A percentile compares a stretch with the other conserved stretches of the same genome.
Conservation (phyloP, 306 rosid genomes). For the Morella rubra region DNA sequence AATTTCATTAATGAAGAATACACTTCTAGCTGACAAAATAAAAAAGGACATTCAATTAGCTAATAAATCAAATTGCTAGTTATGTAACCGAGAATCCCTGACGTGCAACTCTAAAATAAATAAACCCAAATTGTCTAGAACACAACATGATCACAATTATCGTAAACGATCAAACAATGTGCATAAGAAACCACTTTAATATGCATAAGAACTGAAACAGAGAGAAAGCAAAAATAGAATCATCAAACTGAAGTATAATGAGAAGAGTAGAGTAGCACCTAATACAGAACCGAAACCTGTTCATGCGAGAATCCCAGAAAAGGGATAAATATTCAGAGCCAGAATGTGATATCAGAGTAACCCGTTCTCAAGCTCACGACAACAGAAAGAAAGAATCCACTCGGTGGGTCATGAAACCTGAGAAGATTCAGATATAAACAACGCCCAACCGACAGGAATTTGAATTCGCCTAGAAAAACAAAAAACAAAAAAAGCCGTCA, state of each 20-base stretch:
- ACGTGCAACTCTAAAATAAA: neutral
- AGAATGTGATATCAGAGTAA: slow-evolving; percentile 23
- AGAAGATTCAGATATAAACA: slow-evolving; percentile 23
- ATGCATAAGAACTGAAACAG: neutral
- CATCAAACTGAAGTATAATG: neutral
- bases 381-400: slow-evolving; percentile 21
- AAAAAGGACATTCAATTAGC: neutral
- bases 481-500: slow-evolving; percentile 42
- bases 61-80: neutral
- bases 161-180: too few relatives aligned
- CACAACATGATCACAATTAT: neutral
- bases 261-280: neutral
- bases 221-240: neutral
- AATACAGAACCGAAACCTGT: slow-evolving; percentile 38
- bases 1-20: neutral
- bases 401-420: neutral
- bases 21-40: neutral
- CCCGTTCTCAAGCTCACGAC: neutral
- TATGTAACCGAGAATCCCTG: neutral
- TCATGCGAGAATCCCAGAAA: slow-evolving; percentile 22
- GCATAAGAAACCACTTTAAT: too few relatives aligned
- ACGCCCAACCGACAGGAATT: slow-evolving; percentile 45
- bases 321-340: slow-evolving; percentile 18
- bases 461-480: slow-evolving; percentile 27
- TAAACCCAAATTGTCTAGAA: neutral